Evolutionary conservation across 2,329 filamentous ascomycete genomes (phyloP).

Genomic region (Fragosphaeria purpurea): DNA sequence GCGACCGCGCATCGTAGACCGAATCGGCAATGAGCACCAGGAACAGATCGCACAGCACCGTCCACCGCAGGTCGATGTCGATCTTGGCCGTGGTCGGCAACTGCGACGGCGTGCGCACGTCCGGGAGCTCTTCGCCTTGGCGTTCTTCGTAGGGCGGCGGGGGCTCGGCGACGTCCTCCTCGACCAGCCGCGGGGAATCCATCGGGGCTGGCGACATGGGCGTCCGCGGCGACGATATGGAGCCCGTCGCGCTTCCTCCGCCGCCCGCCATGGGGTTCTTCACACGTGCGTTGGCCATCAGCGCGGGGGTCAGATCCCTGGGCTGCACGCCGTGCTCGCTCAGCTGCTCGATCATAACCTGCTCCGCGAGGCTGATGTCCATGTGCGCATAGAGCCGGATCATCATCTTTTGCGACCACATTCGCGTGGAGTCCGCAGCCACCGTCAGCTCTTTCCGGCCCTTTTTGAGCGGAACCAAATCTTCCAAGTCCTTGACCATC

Average conservation of each 20-base stretch:
- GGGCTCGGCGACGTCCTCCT: constrained; percentile 34
- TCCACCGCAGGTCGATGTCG: constrained; percentile 95
- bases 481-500: constrained; percentile 61
- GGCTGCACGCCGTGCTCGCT: constrained; percentile 85
- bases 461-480: constrained; percentile 46
- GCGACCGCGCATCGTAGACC: constrained; percentile 80
- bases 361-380: constrained; percentile 85
- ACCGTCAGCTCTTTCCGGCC: constrained; percentile 63
- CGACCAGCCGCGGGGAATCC: neutral
- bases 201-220: neutral
- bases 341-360: constrained; percentile 98
- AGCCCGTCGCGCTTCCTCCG: constrained; percentile 20
- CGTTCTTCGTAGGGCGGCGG: constrained; percentile 54
- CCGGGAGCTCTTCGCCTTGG: constrained; percentile 60
- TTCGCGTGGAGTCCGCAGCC: constrained; percentile 69
- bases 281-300: constrained; percentile 88
- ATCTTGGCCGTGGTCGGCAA: constrained; percentile 73
- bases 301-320: constrained; percentile 67
- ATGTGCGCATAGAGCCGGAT: constrained; percentile 87
- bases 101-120: constrained; percentile 73
- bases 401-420: constrained; percentile 99
- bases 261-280: constrained; percentile 72
- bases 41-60: constrained; percentile 90
- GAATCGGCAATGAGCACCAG: constrained; percentile 94
- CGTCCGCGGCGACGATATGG: neutral